phyloP scores from a whole-genome alignment of 805 yeast genomes.

The Phaffomyces opuntiae region DNA sequence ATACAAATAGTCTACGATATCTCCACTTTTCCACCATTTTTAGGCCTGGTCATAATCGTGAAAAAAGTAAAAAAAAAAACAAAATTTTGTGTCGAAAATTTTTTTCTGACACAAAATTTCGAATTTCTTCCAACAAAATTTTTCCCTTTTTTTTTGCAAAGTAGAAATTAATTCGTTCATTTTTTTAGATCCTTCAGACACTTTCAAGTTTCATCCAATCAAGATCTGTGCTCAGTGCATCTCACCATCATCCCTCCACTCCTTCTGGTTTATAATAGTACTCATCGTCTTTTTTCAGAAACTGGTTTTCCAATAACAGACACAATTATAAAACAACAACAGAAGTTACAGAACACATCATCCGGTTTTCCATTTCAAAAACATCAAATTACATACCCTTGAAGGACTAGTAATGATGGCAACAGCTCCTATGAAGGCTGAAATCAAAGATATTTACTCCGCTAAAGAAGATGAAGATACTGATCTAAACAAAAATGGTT shows the following conservation, averaged over 20 bases:
- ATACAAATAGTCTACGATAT: too few relatives aligned
- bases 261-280: neutral
- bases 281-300: neutral
- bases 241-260: neutral
- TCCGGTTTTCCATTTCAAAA: too few relatives aligned
- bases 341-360: too few relatives aligned
- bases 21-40: too few relatives aligned
- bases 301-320: neutral
- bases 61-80: too few relatives aligned
- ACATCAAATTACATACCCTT: neutral
- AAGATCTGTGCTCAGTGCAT: neutral
- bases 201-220: too few relatives aligned
- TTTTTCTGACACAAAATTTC: conserved; percentile 14
- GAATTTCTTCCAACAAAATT: neutral
- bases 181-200: neutral
- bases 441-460: too few relatives aligned
- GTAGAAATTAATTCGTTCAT: neutral
- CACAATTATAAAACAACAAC: neutral
- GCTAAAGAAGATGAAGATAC: neutral
- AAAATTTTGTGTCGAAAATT: neutral
- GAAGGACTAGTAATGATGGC: neutral
- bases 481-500: neutral
- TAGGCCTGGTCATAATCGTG: too few relatives aligned
- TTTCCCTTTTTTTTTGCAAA: neutral
- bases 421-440: too few relatives aligned